phyloP scores from a whole-genome alignment of 495 filamentous ascomycete species.

The Bacidia rubella region DNA sequence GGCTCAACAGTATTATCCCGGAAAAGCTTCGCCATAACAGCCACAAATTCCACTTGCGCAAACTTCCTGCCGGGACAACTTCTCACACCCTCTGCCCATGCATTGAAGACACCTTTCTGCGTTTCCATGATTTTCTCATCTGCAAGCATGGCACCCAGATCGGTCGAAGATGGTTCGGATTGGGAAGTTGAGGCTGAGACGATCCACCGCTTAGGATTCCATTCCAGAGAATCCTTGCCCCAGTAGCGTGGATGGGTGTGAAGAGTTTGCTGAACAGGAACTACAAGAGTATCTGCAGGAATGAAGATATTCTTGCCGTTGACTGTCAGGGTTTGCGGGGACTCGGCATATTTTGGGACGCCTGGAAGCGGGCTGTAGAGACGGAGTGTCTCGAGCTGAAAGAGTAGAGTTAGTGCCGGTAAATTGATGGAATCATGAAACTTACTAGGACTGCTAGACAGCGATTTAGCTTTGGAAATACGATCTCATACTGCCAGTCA shows the following conservation, averaged over 20 bases:
- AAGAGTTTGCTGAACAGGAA: conserved; percentile 24
- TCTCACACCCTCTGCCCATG: conserved; percentile 53
- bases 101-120: not conserved
- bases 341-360: conserved; percentile 6
- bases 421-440: no score
- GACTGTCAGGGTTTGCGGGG: conserved; percentile 14
- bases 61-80: conserved; percentile 61
- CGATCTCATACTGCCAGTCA: conserved; percentile 26
- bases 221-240: conserved; percentile 24
- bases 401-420: no score
- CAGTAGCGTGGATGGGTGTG: conserved; percentile 34
- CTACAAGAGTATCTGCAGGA: conserved; percentile 24
- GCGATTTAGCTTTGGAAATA: conserved; percentile 32
- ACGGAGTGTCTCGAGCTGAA: conserved; percentile 14
- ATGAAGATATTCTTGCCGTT: conserved; percentile 20
- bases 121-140: not conserved
- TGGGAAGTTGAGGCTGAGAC: no score
- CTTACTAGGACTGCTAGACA: conserved; percentile 34
- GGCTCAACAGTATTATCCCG: conserved; percentile 19
- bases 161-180: not conserved
- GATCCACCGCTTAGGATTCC: conserved; percentile 24
- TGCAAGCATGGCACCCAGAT: not conserved
- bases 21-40: conserved; percentile 49
- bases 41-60: conserved; percentile 58
- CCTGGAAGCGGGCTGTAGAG: conserved; percentile 8